Percentiles rank a stretch among this genome's conserved stretches.
Conservation (phyloP, 2,329 filamentous ascomycete genomes). For the Amesomyces nigricolor region DNA sequence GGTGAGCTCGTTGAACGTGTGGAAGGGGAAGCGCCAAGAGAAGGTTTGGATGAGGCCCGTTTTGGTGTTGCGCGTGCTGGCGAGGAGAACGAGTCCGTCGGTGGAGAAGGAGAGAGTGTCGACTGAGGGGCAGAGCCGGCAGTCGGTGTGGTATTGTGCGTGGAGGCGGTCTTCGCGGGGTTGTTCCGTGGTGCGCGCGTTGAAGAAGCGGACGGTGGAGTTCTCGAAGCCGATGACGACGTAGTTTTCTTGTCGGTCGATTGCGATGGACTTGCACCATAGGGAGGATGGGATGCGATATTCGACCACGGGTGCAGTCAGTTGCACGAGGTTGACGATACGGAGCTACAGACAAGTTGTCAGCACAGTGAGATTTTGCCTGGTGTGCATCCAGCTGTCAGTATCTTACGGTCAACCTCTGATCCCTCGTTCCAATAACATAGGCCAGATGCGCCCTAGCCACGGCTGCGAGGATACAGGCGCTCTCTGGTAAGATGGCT, state of each 20-base stretch:
- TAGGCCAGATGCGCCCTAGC: conserved; percentile 35
- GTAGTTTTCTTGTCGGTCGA: conserved; percentile 36
- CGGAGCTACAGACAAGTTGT: conserved; percentile 28
- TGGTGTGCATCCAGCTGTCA: no score
- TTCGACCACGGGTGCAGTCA: conserved; percentile 31
- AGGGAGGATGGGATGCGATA: conserved; percentile 36
- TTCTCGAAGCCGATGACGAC: conserved; percentile 39
- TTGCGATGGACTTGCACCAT: conserved; percentile 37
- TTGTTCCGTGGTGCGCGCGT: conserved; percentile 31
- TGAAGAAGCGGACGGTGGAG: conserved; percentile 37
- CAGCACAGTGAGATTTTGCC: no score
- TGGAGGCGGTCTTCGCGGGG: conserved; percentile 36
- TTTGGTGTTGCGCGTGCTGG: conserved; percentile 33
- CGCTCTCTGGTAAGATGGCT: conserved; percentile 34
- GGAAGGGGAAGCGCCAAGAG: conserved; percentile 35
- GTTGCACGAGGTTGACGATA: conserved; percentile 34
- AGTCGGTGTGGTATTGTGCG: conserved; percentile 30
- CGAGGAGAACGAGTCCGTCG: conserved; percentile 37
- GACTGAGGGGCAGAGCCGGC: conserved; percentile 33
- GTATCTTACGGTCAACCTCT: conserved; percentile 35
- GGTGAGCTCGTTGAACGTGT: conserved; percentile 32
- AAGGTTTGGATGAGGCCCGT: conserved; percentile 35
- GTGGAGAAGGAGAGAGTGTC: conserved; percentile 38
- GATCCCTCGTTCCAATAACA: conserved; percentile 37
- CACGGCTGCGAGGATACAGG: conserved; percentile 35